Evolutionary conservation across 1,139 yeast genomes (phyloP), one percentile per base, ranked within the genome.

Genomic region (Suhomyces chickasaworum): DNA sequence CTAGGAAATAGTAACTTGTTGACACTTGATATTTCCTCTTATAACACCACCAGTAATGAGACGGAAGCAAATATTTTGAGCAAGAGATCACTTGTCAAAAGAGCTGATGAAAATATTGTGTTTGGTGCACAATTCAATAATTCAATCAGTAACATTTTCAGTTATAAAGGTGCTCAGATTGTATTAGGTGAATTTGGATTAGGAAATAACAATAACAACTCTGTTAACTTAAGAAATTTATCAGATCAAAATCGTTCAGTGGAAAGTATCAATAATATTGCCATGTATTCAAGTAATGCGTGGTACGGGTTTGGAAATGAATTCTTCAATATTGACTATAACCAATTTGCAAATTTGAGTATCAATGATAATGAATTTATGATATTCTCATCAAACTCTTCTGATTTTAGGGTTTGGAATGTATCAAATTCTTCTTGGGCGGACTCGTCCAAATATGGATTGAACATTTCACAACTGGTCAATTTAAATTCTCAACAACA

Each of bases 221-320:
- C 61, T 0, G 55, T 64, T 15, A 48, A 53, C 18, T 53, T 66
- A 32, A 43, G 47, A n/a, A 66, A 73, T 48, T 57, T 72, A 43
- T 60, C 75, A 0, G 58, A 65, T 33, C 49, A 57, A 7, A 73
- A 72, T 52, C 51, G 57, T 3, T 45, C 75, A 0, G 54, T 55
- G 0, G 48, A 59, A 2, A 44, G 60, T 8, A 68, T 71, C 22
- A 64, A 67, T 51, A 75, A 75, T 48, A 64, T 73, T 53, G 77
- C 73, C 3, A 51, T 64, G 20, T 58, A 56, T 42, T 55, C 62
- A 22, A 53, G 61, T 30, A 53, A 59, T 3, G 55, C 62, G 29
- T 65, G 74, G 72, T 63, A 62, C 59, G 63, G 78, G 2, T 71
- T 77, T 49, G 78, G 79, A 3, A 71, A 75, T 50, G 56, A 62